Conservation (phyloP, 225 moss, liverwort and hornwort genomes). For the Ulota crispa region DNA sequence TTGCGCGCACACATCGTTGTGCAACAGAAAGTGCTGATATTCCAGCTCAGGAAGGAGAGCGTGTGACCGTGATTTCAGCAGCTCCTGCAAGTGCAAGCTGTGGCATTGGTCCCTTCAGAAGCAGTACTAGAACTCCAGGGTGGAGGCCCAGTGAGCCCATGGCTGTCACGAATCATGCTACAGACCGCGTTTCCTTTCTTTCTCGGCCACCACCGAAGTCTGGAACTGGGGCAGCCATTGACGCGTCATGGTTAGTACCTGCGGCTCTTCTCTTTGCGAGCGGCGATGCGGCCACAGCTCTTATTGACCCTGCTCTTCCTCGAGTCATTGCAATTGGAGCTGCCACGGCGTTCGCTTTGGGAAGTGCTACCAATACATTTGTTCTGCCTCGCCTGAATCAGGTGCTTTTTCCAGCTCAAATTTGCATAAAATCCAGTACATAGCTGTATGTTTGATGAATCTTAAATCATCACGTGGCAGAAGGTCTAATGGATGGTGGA, state of each 20-base stretch:
- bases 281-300: conserved; percentile 80
- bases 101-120: conserved; percentile 73
- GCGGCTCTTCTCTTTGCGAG: conserved; percentile 68
- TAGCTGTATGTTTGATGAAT: background rate
- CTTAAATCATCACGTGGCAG: background rate
- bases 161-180: conserved; percentile 81
- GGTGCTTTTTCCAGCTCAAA: conserved; percentile 37
- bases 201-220: conserved; percentile 78
- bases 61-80: conserved; percentile 81
- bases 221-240: conserved; percentile 70
- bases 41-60: conserved; percentile 90
- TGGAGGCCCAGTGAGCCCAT: conserved; percentile 88
- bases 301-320: conserved; percentile 87
- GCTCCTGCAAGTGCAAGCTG: conserved; percentile 64
- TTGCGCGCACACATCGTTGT: conserved; percentile 88
- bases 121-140: conserved; percentile 77
- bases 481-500: background rate
- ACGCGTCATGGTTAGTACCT: conserved; percentile 66
- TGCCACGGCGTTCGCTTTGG: conserved; percentile 63
- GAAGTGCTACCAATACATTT: conserved; percentile 72
- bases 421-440: background rate
- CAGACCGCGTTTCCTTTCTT: conserved; percentile 65
- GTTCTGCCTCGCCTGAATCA: conserved; percentile 86
- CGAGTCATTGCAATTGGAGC: conserved; percentile 69
- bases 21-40: conserved; percentile 86